Conservation (phyloP, 23 red algal genomes). For the Agarophyton chilense region DNA sequence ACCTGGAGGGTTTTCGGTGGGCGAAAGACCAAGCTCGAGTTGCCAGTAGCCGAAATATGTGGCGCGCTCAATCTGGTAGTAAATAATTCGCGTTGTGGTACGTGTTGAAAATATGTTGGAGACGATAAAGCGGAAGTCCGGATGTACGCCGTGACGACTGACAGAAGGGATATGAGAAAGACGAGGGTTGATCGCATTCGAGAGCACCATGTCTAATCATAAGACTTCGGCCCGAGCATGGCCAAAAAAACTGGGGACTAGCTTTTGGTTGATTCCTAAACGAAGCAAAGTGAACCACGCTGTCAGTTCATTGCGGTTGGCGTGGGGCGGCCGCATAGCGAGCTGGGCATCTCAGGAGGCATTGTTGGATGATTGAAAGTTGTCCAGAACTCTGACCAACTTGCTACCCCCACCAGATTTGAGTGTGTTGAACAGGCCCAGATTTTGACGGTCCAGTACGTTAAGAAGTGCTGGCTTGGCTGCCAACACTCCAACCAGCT, state of each 20-base stretch:
- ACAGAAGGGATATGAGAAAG: neutral
- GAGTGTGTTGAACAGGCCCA: constrained; percentile 21
- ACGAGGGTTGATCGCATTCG: neutral
- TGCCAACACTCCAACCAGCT: constrained; percentile 16
- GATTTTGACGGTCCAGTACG: constrained; percentile 16
- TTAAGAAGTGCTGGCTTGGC: constrained; percentile 1
- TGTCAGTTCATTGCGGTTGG: neutral
- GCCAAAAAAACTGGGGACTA: neutral
- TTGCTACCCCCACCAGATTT: constrained; percentile 19
- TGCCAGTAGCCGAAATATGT: neutral
- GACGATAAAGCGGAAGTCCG: neutral
- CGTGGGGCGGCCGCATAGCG: neutral
- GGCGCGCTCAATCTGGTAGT: neutral
- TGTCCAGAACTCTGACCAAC: constrained; percentile 45
- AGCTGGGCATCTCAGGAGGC: neutral
- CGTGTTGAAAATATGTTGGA: neutral
- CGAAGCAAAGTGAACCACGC: neutral
- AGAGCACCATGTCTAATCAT: too few species aligned
- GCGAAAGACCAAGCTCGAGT: neutral
- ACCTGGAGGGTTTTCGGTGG: neutral
- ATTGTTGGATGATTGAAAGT: neutral
- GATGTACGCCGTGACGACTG: neutral
- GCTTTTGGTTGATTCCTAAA: neutral
- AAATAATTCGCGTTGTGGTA: neutral
- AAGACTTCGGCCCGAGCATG: too few species aligned